Evolutionary conservation across 2,329 filamentous ascomycete species (phyloP), one percentile per base, ranked within the genome.

Genomic region (Erysiphe pulchra): DNA sequence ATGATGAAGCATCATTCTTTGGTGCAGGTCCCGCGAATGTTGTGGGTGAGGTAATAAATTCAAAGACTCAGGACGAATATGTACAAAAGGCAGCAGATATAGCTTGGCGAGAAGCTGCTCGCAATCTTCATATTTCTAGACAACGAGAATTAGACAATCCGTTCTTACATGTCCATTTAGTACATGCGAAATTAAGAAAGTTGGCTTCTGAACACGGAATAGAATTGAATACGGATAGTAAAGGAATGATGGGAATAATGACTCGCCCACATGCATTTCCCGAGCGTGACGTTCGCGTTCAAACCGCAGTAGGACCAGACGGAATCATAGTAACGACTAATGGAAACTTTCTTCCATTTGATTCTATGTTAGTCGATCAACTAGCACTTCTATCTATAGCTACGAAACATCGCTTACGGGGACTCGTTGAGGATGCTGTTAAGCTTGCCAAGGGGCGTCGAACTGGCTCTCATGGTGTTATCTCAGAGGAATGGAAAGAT

Each of bases 371-470:
- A 32, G 78, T 80, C 13, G 85, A 93, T 49, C 80, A 94, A 52
- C 63, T 94, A 40, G 80, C 82, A 24, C 66, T 94, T 14, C 59
- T 94, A 47, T 90, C 84, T 6, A 70, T 94, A 47, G 81, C 82
- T 16, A 77, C 83, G 10, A 83, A 87, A 57, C 80, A 92, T 53
- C 72, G 84, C 28, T 54, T 94, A 34, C 70, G 81, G 45, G 73
- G 75, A 12, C 62, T 94, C 30, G 57, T 94, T 3, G 80, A 86
- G 55, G 85, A 93, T 54, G 76, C 83, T 11, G 72, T 76, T 46
- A 69, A 69, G 10, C 62, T 92, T 41, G 73, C 83, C 2, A 68
- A 69, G 48, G 80, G 73, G 48, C 74, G 87, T 46, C 79, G 82
- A 56, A 75, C 70, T 49, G 81, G 79, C 17, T 82, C 85, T 1